Conservation (phyloP, 352 stramenopile genomes). For the Phytophthora sojae region DNA sequence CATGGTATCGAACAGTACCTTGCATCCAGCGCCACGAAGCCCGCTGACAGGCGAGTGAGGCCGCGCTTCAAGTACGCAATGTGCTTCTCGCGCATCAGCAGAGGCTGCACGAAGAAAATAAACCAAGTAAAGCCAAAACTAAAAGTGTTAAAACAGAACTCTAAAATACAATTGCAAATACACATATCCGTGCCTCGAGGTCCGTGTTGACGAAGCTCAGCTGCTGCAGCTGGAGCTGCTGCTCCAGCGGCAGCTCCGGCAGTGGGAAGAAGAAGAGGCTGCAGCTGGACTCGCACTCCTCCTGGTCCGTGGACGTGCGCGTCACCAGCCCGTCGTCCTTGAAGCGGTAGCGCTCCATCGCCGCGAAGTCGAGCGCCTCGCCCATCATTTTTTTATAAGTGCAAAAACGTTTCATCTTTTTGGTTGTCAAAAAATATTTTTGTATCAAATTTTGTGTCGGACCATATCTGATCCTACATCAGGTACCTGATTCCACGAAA, state of each 20-base stretch:
- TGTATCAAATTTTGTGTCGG: background rate
- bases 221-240: constrained; percentile 88
- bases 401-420: background rate
- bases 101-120: constrained; percentile 26
- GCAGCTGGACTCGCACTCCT: constrained; percentile 91
- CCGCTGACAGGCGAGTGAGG: constrained; percentile 68
- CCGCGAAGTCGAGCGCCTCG: constrained; percentile 26
- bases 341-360: constrained; percentile 57
- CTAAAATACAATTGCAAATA: background rate
- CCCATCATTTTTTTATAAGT: background rate
- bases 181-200: constrained; percentile 39
- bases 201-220: constrained; percentile 81
- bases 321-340: constrained; percentile 64
- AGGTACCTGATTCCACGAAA: background rate
- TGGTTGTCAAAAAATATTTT: background rate
- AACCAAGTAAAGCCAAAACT: background rate
- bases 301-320: constrained; percentile 74
- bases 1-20: constrained; percentile 39
- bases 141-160: constrained; percentile 7
- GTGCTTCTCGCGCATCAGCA: constrained; percentile 90
- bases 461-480: background rate
- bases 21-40: constrained; percentile 94
- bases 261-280: constrained; percentile 94
- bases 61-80: constrained; percentile 76
- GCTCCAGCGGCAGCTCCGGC: constrained; percentile 63